These are phyloP conservation scores for Boletus sp. DNA, from an alignment of 1,284 basidiomycete genomes.

Conservation along the genomic window DNA sequence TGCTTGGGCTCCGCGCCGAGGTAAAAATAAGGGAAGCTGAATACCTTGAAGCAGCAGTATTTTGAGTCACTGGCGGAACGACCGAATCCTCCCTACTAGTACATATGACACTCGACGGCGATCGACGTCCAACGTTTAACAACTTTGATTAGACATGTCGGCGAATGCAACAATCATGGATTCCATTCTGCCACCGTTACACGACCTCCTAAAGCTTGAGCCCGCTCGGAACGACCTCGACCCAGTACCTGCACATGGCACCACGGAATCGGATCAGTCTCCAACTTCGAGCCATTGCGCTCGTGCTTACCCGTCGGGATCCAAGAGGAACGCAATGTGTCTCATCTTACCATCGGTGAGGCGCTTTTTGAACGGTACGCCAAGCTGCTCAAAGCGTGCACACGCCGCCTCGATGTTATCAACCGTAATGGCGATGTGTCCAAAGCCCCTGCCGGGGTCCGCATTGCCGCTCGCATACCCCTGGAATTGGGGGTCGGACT, in stretches of 20 bases:
- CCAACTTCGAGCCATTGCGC: not conserved
- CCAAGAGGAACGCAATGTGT: conserved; percentile 85
- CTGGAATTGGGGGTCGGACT: conserved; percentile 71
- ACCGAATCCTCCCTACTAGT: too few species aligned
- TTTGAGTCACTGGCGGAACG: too few species aligned
- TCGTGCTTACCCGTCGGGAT: conserved; percentile 72
- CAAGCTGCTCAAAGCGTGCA: conserved; percentile 77
- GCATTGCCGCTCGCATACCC: conserved; percentile 83
- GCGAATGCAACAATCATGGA: not conserved
- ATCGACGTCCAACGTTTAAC: conserved; percentile 3
- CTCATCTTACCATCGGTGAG: conserved; percentile 85
- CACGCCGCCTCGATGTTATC: conserved; percentile 85
- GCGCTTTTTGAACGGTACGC: conserved; percentile 88
- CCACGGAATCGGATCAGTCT: not conserved
- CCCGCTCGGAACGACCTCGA: conserved; percentile 32
- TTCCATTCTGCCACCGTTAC: not conserved
- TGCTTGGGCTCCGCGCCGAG: too few species aligned
- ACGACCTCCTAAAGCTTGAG: conserved; percentile 12
- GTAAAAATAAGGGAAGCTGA: not conserved
- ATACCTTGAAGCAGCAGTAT: not conserved
- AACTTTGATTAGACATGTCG: conserved; percentile 1
- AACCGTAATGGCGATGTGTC: conserved; percentile 85
- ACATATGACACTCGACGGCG: not conserved
- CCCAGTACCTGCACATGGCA: conserved; percentile 30
- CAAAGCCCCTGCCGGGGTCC: conserved; percentile 81